A percentile compares a stretch with the other conserved stretches of the same genome.
phyloP scores from a whole-genome alignment of 2,329 filamentous ascomycete genomes.

The Teratosphaeria zuluensis region DNA sequence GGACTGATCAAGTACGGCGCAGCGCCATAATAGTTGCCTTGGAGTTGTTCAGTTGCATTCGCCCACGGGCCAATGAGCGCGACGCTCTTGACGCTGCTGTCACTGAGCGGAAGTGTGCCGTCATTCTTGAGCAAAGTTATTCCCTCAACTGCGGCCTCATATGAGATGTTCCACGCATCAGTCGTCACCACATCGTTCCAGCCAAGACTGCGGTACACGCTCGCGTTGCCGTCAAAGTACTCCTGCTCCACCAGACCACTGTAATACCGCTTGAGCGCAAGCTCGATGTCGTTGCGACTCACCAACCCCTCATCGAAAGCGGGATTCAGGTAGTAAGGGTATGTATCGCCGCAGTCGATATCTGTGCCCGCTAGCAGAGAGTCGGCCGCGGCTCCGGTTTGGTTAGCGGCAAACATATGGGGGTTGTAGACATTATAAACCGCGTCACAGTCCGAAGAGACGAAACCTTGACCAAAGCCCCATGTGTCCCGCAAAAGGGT shows the following conservation, averaged over 20 bases:
- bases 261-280: conserved; percentile 42
- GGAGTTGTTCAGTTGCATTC: conserved; percentile 39
- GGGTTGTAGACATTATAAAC: conserved; percentile 35
- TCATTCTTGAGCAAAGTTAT: conserved; percentile 43
- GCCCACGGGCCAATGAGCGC: conserved; percentile 49
- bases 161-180: conserved; percentile 40
- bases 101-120: conserved; percentile 29
- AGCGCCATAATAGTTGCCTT: conserved; percentile 29
- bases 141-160: conserved; percentile 34
- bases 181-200: conserved; percentile 47
- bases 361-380: conserved; percentile 43
- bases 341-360: conserved; percentile 42
- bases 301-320: conserved; percentile 34
- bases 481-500: conserved; percentile 53
- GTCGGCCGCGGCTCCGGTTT: conserved; percentile 27
- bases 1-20: conserved; percentile 14
- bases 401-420: conserved; percentile 13
- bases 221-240: conserved; percentile 42
- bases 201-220: conserved; percentile 40
- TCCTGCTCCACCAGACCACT: conserved; percentile 43
- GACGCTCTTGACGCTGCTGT: conserved; percentile 27
- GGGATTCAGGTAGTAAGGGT: conserved; percentile 32
- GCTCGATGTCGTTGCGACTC: conserved; percentile 37
- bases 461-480: conserved; percentile 47
- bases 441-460: conserved; percentile 55